Evolutionary conservation across 371 early-diverging fungal genomes (phyloP).

Genomic region (Zancudomyces culisetae): DNA sequence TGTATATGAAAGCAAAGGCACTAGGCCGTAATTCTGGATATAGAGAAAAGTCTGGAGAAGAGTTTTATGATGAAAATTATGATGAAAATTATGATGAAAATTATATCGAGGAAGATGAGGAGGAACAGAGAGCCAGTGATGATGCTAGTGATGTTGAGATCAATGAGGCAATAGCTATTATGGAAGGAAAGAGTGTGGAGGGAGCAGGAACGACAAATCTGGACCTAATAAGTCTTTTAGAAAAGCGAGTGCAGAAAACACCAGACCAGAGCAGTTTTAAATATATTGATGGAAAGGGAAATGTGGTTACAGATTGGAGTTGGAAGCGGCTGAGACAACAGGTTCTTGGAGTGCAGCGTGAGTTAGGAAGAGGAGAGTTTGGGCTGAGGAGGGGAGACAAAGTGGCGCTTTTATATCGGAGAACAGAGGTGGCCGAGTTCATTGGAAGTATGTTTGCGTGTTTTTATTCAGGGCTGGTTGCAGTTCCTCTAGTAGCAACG

Average conservation of each 20-base stretch:
- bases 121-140: not conserved
- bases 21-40: too few species aligned
- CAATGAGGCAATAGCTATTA: too few species aligned
- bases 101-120: not conserved
- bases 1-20: too few species aligned
- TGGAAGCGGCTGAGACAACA: slow-evolving; percentile 53
- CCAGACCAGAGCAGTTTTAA: slow-evolving; percentile 36
- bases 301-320: slow-evolving; percentile 37
- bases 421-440: slow-evolving; percentile 58
- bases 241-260: slow-evolving; percentile 6
- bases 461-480: slow-evolving; percentile 58
- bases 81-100: not conserved
- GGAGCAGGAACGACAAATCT: not conserved
- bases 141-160: too few species aligned
- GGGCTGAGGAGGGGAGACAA: slow-evolving; percentile 37
- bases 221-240: not conserved
- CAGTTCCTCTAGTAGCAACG: slow-evolving; percentile 61
- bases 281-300: slow-evolving; percentile 52
- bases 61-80: not conserved
- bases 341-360: slow-evolving; percentile 42
- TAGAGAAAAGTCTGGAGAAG: not conserved
- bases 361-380: slow-evolving; percentile 34
- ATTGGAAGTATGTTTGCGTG: slow-evolving; percentile 57
- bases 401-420: slow-evolving; percentile 60
- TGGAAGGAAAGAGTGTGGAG: not conserved